Percentiles rank a stretch among this genome's conserved stretches.
phyloP scores from a whole-genome alignment of 352 stramenopile genomes.

The Pythium sp. region DNA sequence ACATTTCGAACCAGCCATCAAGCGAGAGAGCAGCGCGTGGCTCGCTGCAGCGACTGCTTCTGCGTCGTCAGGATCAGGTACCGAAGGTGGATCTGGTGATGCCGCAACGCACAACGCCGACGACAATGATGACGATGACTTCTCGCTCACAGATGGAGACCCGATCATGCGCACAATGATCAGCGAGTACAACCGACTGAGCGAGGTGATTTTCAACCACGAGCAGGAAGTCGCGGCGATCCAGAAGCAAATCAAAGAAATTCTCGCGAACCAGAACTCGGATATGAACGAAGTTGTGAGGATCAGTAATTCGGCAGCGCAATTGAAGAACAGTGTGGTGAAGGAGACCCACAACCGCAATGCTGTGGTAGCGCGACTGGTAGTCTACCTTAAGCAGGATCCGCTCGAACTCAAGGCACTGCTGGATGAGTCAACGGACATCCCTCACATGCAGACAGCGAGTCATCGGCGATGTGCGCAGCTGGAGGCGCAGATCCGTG shows the following conservation, averaged over 20 bases:
- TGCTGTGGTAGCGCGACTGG: slow-evolving; percentile 41
- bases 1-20: slow-evolving; percentile 1
- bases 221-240: slow-evolving; percentile 34
- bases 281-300: slow-evolving; percentile 36
- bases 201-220: slow-evolving; percentile 37
- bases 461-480: slow-evolving; percentile 50
- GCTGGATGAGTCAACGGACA: slow-evolving; percentile 30
- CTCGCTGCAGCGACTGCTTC: slow-evolving; percentile 10
- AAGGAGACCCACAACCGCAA: slow-evolving; percentile 41
- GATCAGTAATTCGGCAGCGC: slow-evolving; percentile 11
- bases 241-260: slow-evolving; percentile 33
- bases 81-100: not conserved
- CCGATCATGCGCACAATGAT: slow-evolving; percentile 51
- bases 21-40: slow-evolving; percentile 15
- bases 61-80: not conserved
- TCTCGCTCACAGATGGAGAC: slow-evolving; percentile 39
- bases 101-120: not conserved
- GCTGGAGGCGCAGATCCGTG: slow-evolving; percentile 38
- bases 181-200: slow-evolving; percentile 55
- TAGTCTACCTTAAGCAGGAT: slow-evolving; percentile 45
- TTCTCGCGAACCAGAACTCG: slow-evolving; percentile 24
- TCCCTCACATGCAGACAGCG: slow-evolving; percentile 40
- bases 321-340: slow-evolving; percentile 14
- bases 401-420: slow-evolving; percentile 37
- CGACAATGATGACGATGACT: slow-evolving; percentile 15